These are phyloP conservation scores for Colletotrichum cordylinicola DNA, from an alignment of 2,329 filamentous ascomycete species.

Conservation along the genomic window DNA sequence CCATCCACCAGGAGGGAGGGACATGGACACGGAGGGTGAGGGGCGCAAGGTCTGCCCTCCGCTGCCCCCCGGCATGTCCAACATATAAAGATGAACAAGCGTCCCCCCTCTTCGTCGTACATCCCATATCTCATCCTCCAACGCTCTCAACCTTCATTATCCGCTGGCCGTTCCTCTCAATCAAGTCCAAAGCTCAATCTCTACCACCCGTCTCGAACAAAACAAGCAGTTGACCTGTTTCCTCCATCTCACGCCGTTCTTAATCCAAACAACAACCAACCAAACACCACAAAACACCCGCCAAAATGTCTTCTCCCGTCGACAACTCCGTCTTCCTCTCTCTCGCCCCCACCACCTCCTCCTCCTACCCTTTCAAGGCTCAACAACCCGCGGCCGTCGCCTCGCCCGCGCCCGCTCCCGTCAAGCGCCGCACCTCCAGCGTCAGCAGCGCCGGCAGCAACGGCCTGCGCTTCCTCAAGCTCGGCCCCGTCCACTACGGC, in stretches of 20 bases:
- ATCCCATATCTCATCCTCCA: not conserved
- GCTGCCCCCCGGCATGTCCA: not conserved
- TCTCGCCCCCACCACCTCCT: slow-evolving; percentile 63
- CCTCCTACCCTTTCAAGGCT: slow-evolving; percentile 52
- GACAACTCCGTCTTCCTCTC: slow-evolving; percentile 52
- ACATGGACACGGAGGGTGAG: not conserved
- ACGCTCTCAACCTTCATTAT: not conserved
- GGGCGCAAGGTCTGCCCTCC: not conserved
- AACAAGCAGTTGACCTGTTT: slow-evolving; percentile 14
- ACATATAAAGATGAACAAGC: slow-evolving; percentile 14
- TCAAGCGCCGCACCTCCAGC: slow-evolving; percentile 58
- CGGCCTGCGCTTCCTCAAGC: slow-evolving; percentile 63
- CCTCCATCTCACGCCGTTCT: not conserved
- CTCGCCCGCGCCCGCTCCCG: slow-evolving; percentile 32
- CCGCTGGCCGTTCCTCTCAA: not conserved
- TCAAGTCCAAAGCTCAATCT: not conserved
- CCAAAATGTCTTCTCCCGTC: slow-evolving; percentile 22
- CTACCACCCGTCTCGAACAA: not conserved
- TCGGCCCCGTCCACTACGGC: slow-evolving; percentile 69
- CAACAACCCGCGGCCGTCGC: slow-evolving; percentile 37
- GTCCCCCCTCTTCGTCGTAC: not conserved
- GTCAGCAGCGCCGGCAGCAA: slow-evolving; percentile 49
- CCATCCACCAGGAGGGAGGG: not conserved
- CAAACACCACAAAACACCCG: not conserved
- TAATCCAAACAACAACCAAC: not conserved